These are phyloP conservation scores for Trichosporon asahii DNA, from an alignment of 1,284 basidiomycete species.

Conservation along the genomic window DNA sequence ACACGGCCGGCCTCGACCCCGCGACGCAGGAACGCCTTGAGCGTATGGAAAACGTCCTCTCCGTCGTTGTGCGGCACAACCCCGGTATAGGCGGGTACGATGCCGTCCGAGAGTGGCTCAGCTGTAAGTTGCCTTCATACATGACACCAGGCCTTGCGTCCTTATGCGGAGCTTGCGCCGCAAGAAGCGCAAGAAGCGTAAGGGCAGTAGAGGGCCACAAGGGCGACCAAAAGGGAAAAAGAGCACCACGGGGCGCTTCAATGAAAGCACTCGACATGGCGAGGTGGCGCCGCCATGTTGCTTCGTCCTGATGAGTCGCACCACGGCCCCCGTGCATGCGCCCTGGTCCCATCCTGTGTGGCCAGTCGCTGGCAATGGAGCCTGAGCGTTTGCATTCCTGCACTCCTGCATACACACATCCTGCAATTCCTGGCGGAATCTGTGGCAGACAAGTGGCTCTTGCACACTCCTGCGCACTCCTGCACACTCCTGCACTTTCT, in stretches of 20 bases:
- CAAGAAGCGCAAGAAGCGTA: too few species aligned
- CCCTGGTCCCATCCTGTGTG: background rate
- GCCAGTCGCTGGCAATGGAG: background rate
- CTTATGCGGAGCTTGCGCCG: too few species aligned
- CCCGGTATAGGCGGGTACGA: slow-evolving; percentile 41
- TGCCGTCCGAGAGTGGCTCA: slow-evolving; percentile 44
- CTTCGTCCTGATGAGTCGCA: too few species aligned
- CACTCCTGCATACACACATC: background rate
- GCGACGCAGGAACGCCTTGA: slow-evolving; percentile 39
- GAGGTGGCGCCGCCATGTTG: background rate
- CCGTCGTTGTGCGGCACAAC: slow-evolving; percentile 42
- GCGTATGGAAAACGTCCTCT: slow-evolving; percentile 43
- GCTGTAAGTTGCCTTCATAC: slow-evolving; percentile 26
- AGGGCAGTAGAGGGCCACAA: too few species aligned
- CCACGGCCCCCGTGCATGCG: background rate
- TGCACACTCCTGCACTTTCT: background rate
- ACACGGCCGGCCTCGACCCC: slow-evolving; percentile 33
- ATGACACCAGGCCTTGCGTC: background rate
- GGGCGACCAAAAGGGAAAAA: too few species aligned
- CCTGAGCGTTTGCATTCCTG: background rate
- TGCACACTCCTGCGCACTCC: background rate
- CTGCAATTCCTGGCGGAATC: background rate
- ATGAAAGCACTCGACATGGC: background rate
- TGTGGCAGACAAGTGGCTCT: background rate
- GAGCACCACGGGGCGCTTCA: background rate